Percentiles rank a stretch among this genome's conserved stretches.
Evolutionary conservation across 371 early-diverging fungal genomes (phyloP).

Genomic region (Saksenaea oblongispora): DNA sequence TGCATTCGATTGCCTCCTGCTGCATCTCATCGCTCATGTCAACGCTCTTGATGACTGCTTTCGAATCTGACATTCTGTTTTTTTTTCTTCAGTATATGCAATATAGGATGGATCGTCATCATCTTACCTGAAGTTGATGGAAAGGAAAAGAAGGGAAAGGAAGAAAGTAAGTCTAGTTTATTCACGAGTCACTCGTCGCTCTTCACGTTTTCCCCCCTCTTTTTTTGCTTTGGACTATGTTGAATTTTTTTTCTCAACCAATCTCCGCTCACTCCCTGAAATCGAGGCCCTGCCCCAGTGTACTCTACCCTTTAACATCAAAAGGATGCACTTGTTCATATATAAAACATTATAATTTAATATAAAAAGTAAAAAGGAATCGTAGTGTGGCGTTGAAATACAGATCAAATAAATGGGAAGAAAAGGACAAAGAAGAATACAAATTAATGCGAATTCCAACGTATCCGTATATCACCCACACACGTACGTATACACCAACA

Average conservation of each 20-base stretch:
- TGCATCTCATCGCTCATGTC: conserved; percentile 99
- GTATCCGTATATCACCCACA: no score
- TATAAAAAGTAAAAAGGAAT: no score
- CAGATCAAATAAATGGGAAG: no score
- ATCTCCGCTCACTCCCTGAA: neutral
- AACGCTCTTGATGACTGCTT: conserved; percentile 93
- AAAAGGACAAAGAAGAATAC: no score
- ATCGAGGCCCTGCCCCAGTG: no score
- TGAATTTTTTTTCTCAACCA: neutral
- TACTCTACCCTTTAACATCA: no score
- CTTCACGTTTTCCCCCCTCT: neutral
- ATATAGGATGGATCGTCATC: neutral
- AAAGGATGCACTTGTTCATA: no score
- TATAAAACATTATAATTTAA: no score
- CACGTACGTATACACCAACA: no score
- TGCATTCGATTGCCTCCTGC: conserved; percentile 91
- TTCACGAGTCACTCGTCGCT: conserved; percentile 3
- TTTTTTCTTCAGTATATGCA: neutral
- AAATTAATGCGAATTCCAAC: no score
- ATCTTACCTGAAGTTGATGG: conserved; percentile 1
- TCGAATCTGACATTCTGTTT: conserved; percentile 65
- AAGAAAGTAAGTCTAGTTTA: neutral
- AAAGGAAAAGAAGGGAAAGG: neutral
- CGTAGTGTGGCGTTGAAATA: no score
- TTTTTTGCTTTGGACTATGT: neutral